Evolutionary conservation across 768 basidiomycete genomes (phyloP).

Genomic region (Ramaria sp.): DNA sequence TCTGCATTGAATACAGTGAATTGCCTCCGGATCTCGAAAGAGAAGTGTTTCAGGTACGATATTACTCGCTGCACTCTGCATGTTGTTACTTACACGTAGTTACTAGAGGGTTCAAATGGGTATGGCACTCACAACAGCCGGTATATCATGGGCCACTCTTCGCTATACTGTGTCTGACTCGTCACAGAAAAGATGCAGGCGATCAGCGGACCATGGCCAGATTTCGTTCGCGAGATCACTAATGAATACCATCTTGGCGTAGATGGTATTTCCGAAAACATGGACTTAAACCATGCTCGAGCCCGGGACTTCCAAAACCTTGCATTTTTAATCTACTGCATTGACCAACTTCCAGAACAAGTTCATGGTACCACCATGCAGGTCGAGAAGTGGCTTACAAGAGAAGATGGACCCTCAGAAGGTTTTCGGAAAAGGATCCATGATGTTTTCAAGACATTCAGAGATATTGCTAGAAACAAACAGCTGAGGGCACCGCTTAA

Average conservation of each 20-base stretch:
- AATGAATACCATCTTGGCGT: constrained; percentile 34
- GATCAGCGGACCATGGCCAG: constrained; percentile 42
- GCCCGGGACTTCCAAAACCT: constrained; percentile 52
- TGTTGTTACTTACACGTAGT: neutral
- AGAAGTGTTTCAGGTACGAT: constrained; percentile 59
- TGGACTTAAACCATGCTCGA: constrained; percentile 43
- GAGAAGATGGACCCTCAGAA: constrained; percentile 25
- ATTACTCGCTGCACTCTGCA: neutral
- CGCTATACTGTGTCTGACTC: neutral
- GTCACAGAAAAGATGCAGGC: constrained; percentile 58
- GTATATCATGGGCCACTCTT: constrained; percentile 1
- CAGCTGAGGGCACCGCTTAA: constrained; percentile 28
- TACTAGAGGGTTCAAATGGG: constrained; percentile 20
- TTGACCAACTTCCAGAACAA: constrained; percentile 29
- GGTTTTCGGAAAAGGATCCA: constrained; percentile 25
- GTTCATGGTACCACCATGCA: constrained; percentile 17
- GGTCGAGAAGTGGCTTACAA: constrained; percentile 42
- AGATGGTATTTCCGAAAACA: constrained; percentile 24
- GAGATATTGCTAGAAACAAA: constrained; percentile 30
- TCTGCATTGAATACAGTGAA: constrained; percentile 69
- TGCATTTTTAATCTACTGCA: constrained; percentile 40
- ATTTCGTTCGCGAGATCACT: constrained; percentile 44
- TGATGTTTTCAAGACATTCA: constrained; percentile 37
- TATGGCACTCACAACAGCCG: constrained; percentile 18
- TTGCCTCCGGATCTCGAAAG: constrained; percentile 47